phyloP scores from a whole-genome alignment of 2,329 filamentous ascomycete genomes.

The Chalaropsis ovoidea region DNA sequence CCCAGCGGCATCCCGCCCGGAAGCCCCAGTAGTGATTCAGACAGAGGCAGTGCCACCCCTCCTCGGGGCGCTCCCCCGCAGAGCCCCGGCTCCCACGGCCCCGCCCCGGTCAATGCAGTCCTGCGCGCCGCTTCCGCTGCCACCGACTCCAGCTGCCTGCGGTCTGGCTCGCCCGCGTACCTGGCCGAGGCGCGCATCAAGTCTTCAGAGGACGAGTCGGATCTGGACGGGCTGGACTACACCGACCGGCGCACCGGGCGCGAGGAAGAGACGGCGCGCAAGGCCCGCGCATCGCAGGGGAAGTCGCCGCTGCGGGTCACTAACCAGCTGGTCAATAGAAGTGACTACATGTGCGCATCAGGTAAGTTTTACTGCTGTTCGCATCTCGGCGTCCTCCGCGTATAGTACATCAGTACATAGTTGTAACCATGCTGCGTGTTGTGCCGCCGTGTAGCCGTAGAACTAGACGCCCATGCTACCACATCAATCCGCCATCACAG shows the following conservation, averaged over 20 bases:
- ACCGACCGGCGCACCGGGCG: constrained; percentile 28
- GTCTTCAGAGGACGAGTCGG: constrained; percentile 29
- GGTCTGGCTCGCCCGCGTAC: not conserved
- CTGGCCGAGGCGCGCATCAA: constrained; percentile 5
- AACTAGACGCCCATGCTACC: constrained; percentile 51
- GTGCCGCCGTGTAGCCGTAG: constrained; percentile 27
- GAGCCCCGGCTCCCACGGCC: not conserved
- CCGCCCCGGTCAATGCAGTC: not conserved
- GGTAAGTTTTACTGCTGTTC: constrained; percentile 38
- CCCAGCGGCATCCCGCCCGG: not conserved
- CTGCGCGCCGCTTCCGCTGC: not conserved
- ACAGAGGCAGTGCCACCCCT: not conserved
- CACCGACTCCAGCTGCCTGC: not conserved
- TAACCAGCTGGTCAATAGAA: constrained; percentile 44
- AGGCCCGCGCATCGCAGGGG: constrained; percentile 15
- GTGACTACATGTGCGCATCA: constrained; percentile 56
- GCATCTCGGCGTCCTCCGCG: not conserved
- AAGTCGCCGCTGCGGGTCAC: constrained; percentile 19
- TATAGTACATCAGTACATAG: not conserved
- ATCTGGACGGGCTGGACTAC: constrained; percentile 35
- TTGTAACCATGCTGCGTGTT: not conserved
- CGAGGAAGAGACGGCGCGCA: constrained; percentile 15
- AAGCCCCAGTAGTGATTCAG: not conserved
- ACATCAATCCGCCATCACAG: constrained; percentile 60
- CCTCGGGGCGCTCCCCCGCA: not conserved